Percentiles rank a stretch among this genome's conserved stretches.
Conservation (phyloP, 2,329 filamentous ascomycete genomes). For the Nigrospora sphaerica region DNA sequence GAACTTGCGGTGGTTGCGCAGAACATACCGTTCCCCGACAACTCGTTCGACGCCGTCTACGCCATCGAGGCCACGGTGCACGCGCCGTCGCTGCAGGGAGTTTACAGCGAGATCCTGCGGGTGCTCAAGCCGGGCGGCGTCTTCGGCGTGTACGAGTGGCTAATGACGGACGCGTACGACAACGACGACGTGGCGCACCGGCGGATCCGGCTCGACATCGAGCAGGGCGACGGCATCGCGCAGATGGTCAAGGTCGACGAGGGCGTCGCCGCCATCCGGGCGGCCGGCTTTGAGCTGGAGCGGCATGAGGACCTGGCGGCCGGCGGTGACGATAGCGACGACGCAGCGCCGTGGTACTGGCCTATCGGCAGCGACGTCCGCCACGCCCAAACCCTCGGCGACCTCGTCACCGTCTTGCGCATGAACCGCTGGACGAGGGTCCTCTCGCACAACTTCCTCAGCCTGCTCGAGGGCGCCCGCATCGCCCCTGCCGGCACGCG, state of each 20-base stretch:
- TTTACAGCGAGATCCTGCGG: conserved; percentile 67
- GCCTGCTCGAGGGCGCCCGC: conserved; percentile 51
- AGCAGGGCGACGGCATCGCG: conserved; percentile 69
- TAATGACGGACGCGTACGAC: conserved; percentile 72
- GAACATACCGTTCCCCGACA: conserved; percentile 68
- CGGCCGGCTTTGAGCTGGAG: conserved; percentile 62
- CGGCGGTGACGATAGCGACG: conserved; percentile 38
- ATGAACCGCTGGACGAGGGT: conserved; percentile 61
- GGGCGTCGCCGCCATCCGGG: conserved; percentile 58
- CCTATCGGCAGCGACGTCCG: conserved; percentile 60
- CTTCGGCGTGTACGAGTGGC: conserved; percentile 75
- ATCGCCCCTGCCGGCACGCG: conserved; percentile 59
- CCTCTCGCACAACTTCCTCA: conserved; percentile 55
- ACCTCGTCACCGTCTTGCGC: conserved; percentile 57
- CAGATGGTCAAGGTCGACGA: conserved; percentile 69
- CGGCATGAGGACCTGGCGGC: conserved; percentile 64
- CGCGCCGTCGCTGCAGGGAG: conserved; percentile 63
- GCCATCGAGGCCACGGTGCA: conserved; percentile 74
- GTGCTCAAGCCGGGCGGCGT: conserved; percentile 70
- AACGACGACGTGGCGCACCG: conserved; percentile 61
- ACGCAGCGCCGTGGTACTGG: conserved; percentile 64
- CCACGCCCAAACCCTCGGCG: conserved; percentile 52
- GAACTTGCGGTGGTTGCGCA: conserved; percentile 11
- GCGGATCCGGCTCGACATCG: conserved; percentile 65
- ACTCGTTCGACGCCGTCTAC: conserved; percentile 69